Base-by-base conservation (phyloP, 352 stramenopile species). In the Thraustotheca clavata region DNA sequence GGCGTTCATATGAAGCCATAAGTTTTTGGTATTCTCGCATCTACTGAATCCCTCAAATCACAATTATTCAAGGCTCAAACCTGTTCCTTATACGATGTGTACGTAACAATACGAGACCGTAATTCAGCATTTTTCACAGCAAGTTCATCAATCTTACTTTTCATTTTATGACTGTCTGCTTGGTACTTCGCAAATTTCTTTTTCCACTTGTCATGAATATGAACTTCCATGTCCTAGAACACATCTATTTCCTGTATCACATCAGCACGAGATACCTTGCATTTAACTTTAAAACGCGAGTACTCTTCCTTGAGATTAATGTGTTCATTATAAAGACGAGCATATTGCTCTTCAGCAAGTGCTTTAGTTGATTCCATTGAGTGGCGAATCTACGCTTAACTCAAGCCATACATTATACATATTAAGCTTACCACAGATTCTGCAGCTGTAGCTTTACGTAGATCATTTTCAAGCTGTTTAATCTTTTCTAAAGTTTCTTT, bases 181-280 rank as follows among this genome's bases (percentile, higher is more conserved):
- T 88, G 78, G 27, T 88, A 75, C 40, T 87, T 88, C 2, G 68
- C 69, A 6, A 94, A 59, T 47, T 88, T 87, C 27, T 82, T 79
- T 55, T 90, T 80, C 85, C 85, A 92, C 38, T 86, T 83, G 1
- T 90, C 78, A 9, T 82, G 79, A 22, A 89, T 74, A 40, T 87
- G 76, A 31, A 81, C 67, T 41, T 85, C 75, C 3, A 84, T 71
- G 47, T 91, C 81, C 66, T 87, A 57, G 18, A 48, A 2, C 12
- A n/a, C n/a, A n/a, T 24, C 3, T 11, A n/a, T 54, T 34, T 14
- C 3, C 14, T 26, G 8, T 36, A 20, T 6, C 14, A 63, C 5
- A 29, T 18, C 20, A 36, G 0, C 34, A 5, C 26, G 32, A 62
- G 26, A 33, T 67, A 88, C 79, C 73, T 81, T 88, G 24, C 76